These are phyloP conservation scores for Syzygium oleosum DNA, from an alignment of 345 rosid species.

Conservation along the genomic window DNA sequence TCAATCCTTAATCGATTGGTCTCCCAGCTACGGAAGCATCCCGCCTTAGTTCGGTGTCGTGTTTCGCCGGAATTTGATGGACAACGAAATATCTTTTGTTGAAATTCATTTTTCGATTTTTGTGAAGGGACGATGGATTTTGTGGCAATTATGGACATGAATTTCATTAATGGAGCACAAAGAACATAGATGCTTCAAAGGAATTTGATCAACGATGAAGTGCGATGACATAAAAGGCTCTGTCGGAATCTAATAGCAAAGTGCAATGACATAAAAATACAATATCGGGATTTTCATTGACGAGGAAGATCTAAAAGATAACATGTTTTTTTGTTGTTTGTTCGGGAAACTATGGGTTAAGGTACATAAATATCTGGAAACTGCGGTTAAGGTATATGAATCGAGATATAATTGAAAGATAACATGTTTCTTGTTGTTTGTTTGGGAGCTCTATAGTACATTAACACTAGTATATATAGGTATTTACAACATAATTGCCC, in stretches of 20 bases:
- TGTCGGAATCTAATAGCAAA: rapidly evolving
- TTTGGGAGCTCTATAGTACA: neutral
- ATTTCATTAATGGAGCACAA: neutral
- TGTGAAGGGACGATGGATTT: neutral
- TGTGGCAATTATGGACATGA: rapidly evolving
- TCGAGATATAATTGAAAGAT: neutral
- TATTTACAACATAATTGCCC: neutral
- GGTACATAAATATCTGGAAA: neutral
- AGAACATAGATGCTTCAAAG: rapidly evolving
- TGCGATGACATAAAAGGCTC: rapidly evolving
- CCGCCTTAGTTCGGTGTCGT: neutral
- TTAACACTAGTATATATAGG: neutral
- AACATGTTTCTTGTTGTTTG: neutral
- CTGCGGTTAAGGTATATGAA: neutral
- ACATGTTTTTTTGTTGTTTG: no score
- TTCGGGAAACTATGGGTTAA: no score
- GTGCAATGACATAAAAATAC: rapidly evolving
- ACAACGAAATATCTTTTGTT: neutral
- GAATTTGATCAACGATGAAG: rapidly evolving
- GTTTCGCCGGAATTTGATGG: no score
- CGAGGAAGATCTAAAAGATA: neutral
- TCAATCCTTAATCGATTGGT: neutral
- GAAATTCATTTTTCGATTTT: neutral
- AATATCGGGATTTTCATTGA: neutral
- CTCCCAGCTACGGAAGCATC: neutral